Evolutionary conservation across 2,329 filamentous ascomycete species (phyloP), one percentile per base, ranked within the genome.

Genomic region (Aspergillus pseudoviridinutans): DNA sequence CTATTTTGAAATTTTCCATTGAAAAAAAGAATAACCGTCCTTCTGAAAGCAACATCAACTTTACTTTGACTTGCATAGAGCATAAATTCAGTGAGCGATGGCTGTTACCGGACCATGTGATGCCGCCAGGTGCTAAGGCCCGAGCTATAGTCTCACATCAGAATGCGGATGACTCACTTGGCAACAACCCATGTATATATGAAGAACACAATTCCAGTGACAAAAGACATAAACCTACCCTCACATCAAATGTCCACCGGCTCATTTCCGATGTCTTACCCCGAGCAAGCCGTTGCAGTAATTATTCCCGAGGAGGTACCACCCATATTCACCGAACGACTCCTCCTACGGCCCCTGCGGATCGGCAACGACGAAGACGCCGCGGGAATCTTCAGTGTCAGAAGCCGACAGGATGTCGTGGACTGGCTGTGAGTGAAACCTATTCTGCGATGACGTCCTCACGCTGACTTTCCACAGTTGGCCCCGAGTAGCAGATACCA

Each of bases 341-440:
- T 70, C 5, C 57, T 60, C 29, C 47, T 71, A 4, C 60, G 66
- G 22, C 64, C 55, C 8, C 3, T 68, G 17, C 50, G 56, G 6
- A 54, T 63, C 12, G n/a, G 9, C 28, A 38, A 51, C 50, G 50
- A 51, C 29, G 27, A 47, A 20, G 68, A 70, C 44, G 63, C 60
- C 2, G 49, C 53, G 1, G 61, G 58, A n/a, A 41, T 70, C 5
- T 68, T 63, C 57, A 67, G 61, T 25, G 63, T 65, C 22, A 58
- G 67, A 53, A 57, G 56, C 20, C 59, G 60, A 51, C 56, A 63
- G 47, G 67, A 70, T 8, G 68, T 71, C 32, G 68, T 66, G 24
- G 56, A 64, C 25, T 71, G 64, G 63, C 64, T 69, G 68, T 71
- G 61, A 60, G 61, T 44, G 4, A 25, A 25, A 41, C 1, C 20